These are phyloP conservation scores for Magnolia changhungtana DNA, from an alignment of 164 flowering plant genomes.

Conservation along the genomic window DNA sequence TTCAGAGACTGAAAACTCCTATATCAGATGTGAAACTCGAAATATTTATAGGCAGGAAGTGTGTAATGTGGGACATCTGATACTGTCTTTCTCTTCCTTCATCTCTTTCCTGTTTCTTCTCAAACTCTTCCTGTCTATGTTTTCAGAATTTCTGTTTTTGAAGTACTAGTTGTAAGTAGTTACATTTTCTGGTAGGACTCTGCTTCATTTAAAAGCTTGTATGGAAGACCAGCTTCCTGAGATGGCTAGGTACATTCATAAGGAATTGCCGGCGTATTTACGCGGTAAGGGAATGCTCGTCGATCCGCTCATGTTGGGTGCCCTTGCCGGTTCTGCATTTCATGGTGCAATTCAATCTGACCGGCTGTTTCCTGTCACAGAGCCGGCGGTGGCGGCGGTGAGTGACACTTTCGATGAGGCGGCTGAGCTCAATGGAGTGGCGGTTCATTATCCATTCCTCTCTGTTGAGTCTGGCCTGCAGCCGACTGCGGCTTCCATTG, in stretches of 20 bases:
- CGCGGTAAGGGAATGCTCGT: constrained; percentile 21
- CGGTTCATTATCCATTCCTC: not conserved
- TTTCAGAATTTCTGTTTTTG: not conserved
- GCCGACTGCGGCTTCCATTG: constrained; percentile 10
- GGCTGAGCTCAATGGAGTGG: constrained; percentile 13
- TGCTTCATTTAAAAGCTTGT: too few species aligned
- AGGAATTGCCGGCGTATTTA: constrained; percentile 23
- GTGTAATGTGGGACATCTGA: not conserved
- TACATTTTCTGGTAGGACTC: not conserved
- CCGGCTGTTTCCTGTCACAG: not conserved
- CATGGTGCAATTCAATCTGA: constrained; percentile 28
- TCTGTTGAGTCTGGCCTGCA: constrained; percentile 18
- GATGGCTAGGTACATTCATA: constrained; percentile 31
- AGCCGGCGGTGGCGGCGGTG: constrained; percentile 4
- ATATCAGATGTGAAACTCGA: not conserved
- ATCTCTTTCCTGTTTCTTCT: too few species aligned
- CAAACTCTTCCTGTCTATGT: not conserved
- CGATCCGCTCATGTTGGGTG: constrained; percentile 22
- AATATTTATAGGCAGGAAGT: not conserved
- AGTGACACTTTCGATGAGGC: constrained; percentile 3
- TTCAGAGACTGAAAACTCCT: not conserved
- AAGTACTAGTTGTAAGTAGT: not conserved
- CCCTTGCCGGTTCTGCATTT: constrained; percentile 3
- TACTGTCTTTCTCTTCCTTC: not conserved
- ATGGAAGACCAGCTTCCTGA: constrained; percentile 42